Percentiles rank a stretch among this genome's conserved stretches.
phyloP scores from a whole-genome alignment of 805 yeast species.

The Torulaspora franciscae region DNA sequence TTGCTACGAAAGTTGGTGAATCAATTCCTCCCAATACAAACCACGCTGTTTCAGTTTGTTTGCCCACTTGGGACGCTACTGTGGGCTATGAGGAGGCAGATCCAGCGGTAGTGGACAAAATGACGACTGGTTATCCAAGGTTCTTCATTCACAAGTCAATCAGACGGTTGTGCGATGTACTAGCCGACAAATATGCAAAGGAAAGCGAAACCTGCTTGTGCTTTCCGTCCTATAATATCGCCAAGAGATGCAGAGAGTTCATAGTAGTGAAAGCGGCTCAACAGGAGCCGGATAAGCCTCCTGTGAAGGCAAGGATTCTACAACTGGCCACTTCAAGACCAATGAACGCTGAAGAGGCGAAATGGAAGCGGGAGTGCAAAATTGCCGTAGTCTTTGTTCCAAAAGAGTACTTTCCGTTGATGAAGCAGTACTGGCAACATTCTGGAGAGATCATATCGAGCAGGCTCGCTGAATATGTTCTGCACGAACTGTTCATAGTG shows the following conservation, averaged over 20 bases:
- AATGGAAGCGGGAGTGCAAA: conserved; percentile 57
- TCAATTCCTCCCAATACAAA: conserved; percentile 85
- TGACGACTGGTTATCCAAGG: conserved; percentile 88
- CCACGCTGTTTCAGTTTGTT: conserved; percentile 91
- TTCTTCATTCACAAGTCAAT: conserved; percentile 65
- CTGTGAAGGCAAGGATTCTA: conserved; percentile 51
- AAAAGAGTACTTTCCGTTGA: conserved; percentile 49
- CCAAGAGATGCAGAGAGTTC: conserved; percentile 80
- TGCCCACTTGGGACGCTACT: conserved; percentile 93
- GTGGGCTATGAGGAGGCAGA: conserved; percentile 92
- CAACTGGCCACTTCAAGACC: conserved; percentile 73
- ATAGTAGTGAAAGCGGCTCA: conserved; percentile 43
- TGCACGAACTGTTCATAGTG: conserved; percentile 50
- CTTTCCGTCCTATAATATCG: conserved; percentile 73
- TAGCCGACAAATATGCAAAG: conserved; percentile 70
- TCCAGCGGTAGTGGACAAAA: conserved; percentile 66
- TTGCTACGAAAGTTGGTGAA: conserved; percentile 49
- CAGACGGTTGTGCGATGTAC: conserved; percentile 47
- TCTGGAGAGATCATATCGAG: conserved; percentile 96
- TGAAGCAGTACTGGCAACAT: conserved; percentile 94
- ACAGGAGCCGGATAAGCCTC: conserved; percentile 22
- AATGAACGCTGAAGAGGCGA: conserved; percentile 50
- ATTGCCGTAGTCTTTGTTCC: conserved; percentile 81
- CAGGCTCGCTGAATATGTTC: conserved; percentile 77
- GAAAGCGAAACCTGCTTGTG: conserved; percentile 70